These are phyloP conservation scores for Quercus phellos DNA, from an alignment of 331 rosid genomes.

Conservation along the genomic window DNA sequence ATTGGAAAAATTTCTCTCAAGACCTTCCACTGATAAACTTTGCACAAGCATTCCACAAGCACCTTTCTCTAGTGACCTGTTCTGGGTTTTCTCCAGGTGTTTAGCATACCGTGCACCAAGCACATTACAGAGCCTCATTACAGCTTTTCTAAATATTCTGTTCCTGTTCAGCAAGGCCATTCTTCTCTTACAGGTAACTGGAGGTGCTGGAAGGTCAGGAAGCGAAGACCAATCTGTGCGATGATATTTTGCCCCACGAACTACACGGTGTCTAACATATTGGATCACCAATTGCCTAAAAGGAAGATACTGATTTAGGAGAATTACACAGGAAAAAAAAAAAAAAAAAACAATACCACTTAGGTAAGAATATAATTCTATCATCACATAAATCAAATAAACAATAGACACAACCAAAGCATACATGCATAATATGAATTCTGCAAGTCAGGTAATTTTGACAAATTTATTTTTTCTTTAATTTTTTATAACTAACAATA, in stretches of 20 bases:
- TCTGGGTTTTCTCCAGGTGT: slow-evolving; percentile 49
- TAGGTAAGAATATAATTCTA: neutral
- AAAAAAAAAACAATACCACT: neutral
- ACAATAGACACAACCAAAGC: neutral
- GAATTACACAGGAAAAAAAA: neutral
- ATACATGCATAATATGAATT: neutral
- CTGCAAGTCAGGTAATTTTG: neutral
- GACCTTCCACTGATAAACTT: slow-evolving; percentile 33
- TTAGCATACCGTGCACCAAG: slow-evolving; percentile 62
- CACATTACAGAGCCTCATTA: slow-evolving; percentile 78
- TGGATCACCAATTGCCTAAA: slow-evolving; percentile 80
- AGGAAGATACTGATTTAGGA: slow-evolving; percentile 13
- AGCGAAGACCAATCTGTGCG: slow-evolving; percentile 66
- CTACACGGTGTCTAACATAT: slow-evolving; percentile 76
- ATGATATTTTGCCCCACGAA: slow-evolving; percentile 64
- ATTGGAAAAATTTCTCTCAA: slow-evolving; percentile 11
- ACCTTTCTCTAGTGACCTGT: slow-evolving; percentile 36
- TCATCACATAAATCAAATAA: neutral
- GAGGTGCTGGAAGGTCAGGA: slow-evolving; percentile 82
- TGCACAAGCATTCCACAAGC: slow-evolving; percentile 36
- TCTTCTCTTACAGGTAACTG: slow-evolving; percentile 61
- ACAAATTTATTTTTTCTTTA: neutral
- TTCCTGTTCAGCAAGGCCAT: slow-evolving; percentile 54
- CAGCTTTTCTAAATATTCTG: slow-evolving; percentile 55
- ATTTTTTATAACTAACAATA: too few species aligned